Percentiles rank a stretch among this genome's conserved stretches.
Conservation (phyloP, 345 rosid species). For the Hevea brasiliensis region DNA sequence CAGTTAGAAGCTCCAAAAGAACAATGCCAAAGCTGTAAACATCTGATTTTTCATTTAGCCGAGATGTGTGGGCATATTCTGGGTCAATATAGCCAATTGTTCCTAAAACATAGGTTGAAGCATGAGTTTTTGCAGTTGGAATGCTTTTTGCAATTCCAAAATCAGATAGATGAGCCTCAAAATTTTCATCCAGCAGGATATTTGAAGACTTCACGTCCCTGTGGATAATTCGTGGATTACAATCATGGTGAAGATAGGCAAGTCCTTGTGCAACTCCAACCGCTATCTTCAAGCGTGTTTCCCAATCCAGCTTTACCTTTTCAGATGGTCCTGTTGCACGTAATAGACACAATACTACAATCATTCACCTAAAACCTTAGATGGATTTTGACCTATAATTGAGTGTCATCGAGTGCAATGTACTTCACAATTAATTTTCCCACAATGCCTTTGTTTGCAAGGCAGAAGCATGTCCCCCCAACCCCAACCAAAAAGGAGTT, state of each 20-base stretch:
- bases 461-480: too few species aligned
- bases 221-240: constrained; percentile 85
- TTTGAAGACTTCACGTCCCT: constrained; percentile 94
- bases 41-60: constrained; percentile 85
- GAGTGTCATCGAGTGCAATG: too few species aligned
- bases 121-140: constrained; percentile 67
- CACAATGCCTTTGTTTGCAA: too few species aligned
- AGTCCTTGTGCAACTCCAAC: constrained; percentile 98
- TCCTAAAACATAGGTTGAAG: constrained; percentile 83
- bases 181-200: constrained; percentile 80
- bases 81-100: constrained; percentile 98
- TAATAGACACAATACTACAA: too few species aligned
- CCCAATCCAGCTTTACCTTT: constrained; percentile 96
- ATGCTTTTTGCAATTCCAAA: constrained; percentile 91
- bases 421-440: too few species aligned
- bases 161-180: constrained; percentile 83
- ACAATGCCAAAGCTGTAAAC: constrained; percentile 96
- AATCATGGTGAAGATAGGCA: constrained; percentile 95
- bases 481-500: too few species aligned
- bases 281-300: constrained; percentile 75
- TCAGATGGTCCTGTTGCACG: constrained; percentile 53
- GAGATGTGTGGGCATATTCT: constrained; percentile 87
- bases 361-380: too few species aligned
- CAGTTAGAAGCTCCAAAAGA: constrained; percentile 89
- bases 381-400: too few species aligned